These are phyloP conservation scores for Gloeostereum incarnatum DNA, from an alignment of 768 basidiomycete genomes.

Conservation along the genomic window DNA sequence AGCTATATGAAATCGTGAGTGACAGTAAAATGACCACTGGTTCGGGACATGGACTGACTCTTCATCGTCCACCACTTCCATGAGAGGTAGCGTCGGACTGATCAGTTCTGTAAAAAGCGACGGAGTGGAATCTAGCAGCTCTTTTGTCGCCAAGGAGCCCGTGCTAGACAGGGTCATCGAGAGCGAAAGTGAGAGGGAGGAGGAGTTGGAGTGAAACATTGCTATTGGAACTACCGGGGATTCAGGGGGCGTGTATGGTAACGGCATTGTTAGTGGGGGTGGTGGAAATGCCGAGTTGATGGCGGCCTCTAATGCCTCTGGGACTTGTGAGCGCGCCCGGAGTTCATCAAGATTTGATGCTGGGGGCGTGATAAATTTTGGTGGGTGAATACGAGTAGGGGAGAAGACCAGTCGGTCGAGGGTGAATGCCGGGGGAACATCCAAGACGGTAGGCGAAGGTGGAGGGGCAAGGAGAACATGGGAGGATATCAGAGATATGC, in stretches of 20 bases:
- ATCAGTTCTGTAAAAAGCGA: neutral
- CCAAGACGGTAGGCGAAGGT: slow-evolving; percentile 30
- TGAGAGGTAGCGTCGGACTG: neutral
- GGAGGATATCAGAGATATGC: slow-evolving; percentile 43
- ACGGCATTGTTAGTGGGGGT: slow-evolving; percentile 18
- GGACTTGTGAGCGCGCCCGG: slow-evolving; percentile 17
- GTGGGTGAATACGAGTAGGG: slow-evolving; percentile 10
- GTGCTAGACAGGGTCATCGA: neutral
- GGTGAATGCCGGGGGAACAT: slow-evolving; percentile 31
- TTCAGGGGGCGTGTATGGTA: too few relatives aligned
- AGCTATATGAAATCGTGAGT: neutral
- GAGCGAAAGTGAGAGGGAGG: slow-evolving; percentile 1
- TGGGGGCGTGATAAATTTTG: slow-evolving; percentile 11
- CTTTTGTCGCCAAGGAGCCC: neutral
- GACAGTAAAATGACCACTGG: neutral
- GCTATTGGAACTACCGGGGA: slow-evolving; percentile 3
- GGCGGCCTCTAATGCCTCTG: slow-evolving; percentile 26
- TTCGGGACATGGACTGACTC: slow-evolving; percentile 2
- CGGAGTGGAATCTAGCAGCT: neutral
- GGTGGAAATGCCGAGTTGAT: slow-evolving; percentile 17
- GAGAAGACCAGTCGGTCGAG: slow-evolving; percentile 28
- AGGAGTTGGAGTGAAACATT: slow-evolving; percentile 4
- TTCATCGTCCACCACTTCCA: slow-evolving; percentile 2
- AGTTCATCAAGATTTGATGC: slow-evolving; percentile 10
- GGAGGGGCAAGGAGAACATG: slow-evolving; percentile 24